Evolutionary conservation across 1,284 basidiomycete genomes (phyloP), one percentile per base, ranked within the genome.

Genomic region (Peniophora sp.): DNA sequence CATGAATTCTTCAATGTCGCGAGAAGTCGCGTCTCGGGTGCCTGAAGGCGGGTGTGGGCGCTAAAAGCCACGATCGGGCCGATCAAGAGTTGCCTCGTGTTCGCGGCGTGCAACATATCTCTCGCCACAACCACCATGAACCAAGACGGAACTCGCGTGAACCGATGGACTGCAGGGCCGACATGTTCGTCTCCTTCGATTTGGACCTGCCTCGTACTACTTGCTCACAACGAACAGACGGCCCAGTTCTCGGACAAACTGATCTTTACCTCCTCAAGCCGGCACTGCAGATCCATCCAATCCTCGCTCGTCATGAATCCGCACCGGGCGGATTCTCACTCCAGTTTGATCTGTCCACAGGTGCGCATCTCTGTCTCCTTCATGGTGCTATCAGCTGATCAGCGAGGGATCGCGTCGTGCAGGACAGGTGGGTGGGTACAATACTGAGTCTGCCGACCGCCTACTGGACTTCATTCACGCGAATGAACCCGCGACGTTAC

Each of bases 401-500:
- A 12, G 12, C 12, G 27, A 12, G 27, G 27, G 27, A 32, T 32
- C 27, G 27, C 12, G 27, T 6, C 27, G 27, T 32, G 38, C 59
- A 83, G 81, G 83, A 10, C 69, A 75, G 48, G 78, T 78, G 0
- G 72, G 72, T 8, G 83, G 84, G 2, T 83, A 78, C 64, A 83
- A 82, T 56, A 69, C 67, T 2, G 75, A 77, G 43, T 69, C 74
- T 17, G 69, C 75, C 41, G 80, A 83, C 57, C 74, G 77, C 9
- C 83, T 86, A 54, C 66, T 82, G 14, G 73, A 76, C 2, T 85
- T 89, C 59, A 50, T 49, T 11, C 45, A 48, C 14, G 73, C 71
- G 73, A 38, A 87, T 58, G 81, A 90, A 62, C 85, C 87, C 0
- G 88, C 89, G 20, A 89, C 87, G 1, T 69, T 89, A 23, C 89